These are phyloP conservation scores for Fusarium euwallaceae DNA, from an alignment of 2,329 filamentous ascomycete genomes.

Conservation along the genomic window DNA sequence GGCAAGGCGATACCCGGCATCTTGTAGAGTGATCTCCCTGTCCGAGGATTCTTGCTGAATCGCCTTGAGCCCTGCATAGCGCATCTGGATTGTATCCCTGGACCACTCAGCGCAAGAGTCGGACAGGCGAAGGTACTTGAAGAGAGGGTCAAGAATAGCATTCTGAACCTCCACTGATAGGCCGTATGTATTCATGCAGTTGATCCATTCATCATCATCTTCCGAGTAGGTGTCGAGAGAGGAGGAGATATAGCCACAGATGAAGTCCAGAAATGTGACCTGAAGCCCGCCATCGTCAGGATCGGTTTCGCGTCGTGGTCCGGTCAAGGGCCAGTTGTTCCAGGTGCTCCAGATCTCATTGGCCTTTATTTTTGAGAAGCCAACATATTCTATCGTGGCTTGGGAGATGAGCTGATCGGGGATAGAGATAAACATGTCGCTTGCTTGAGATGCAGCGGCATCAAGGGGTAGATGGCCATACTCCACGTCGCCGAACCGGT, in stretches of 20 bases:
- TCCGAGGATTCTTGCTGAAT: constrained; percentile 14
- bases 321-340: constrained; percentile 19
- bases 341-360: constrained; percentile 26
- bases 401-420: constrained; percentile 28
- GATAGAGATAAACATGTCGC: constrained; percentile 20
- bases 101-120: constrained; percentile 32
- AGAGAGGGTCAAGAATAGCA: constrained; percentile 36
- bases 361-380: constrained; percentile 27
- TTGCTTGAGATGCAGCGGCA: neutral
- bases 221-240: constrained; percentile 7
- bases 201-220: constrained; percentile 17
- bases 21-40: neutral
- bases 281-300: constrained; percentile 1
- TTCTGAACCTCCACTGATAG: constrained; percentile 13
- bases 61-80: constrained; percentile 25
- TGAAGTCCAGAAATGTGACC: constrained; percentile 24
- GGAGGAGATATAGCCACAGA: constrained; percentile 17
- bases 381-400: constrained; percentile 28
- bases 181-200: constrained; percentile 17
- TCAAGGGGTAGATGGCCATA: constrained; percentile 20
- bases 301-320: constrained; percentile 25
- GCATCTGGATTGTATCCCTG: constrained; percentile 30
- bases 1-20: neutral
- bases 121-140: constrained; percentile 26
- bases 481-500: constrained; percentile 26